phyloP scores from a whole-genome alignment of 2,329 filamentous ascomycete genomes.

The Pseudodiploospora longispora region DNA sequence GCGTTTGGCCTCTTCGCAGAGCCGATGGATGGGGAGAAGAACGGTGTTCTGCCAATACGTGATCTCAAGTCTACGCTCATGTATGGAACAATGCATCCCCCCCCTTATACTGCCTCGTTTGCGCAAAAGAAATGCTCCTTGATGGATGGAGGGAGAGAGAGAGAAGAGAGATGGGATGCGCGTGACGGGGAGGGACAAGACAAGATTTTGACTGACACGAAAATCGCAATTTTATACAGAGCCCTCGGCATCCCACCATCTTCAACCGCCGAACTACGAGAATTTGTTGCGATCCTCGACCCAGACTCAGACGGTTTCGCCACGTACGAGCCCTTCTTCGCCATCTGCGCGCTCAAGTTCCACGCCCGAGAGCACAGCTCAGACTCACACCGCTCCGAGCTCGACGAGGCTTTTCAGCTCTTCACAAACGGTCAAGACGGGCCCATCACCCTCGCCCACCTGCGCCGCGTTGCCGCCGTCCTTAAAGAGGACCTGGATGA shows the following conservation, averaged over 20 bases:
- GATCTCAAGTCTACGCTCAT: slow-evolving; percentile 66
- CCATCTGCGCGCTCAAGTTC: slow-evolving; percentile 80
- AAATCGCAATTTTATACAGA: slow-evolving; percentile 32
- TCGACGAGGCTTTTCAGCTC: slow-evolving; percentile 72
- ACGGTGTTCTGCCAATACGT: slow-evolving; percentile 58
- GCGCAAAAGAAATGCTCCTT: not conserved
- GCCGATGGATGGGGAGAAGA: slow-evolving; percentile 62
- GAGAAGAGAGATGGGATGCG: not conserved
- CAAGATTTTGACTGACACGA: not conserved
- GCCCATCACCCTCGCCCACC: slow-evolving; percentile 71
- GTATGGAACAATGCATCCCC: slow-evolving; percentile 37
- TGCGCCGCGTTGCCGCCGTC: slow-evolving; percentile 70
- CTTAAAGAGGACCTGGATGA: slow-evolving; percentile 81
- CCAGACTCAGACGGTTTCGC: slow-evolving; percentile 73
- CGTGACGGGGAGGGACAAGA: not conserved
- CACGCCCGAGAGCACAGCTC: slow-evolving; percentile 49
- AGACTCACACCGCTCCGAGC: slow-evolving; percentile 53
- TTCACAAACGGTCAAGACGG: slow-evolving; percentile 54
- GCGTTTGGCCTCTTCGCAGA: slow-evolving; percentile 78
- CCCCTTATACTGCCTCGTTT: not conserved
- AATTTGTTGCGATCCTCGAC: slow-evolving; percentile 75
- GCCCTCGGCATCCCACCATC: slow-evolving; percentile 71
- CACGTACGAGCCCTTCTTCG: slow-evolving; percentile 72
- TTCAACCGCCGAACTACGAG: slow-evolving; percentile 57
- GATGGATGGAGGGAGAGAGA: not conserved